Percentiles rank a stretch among this genome's conserved stretches.
phyloP scores from a whole-genome alignment of 495 filamentous ascomycete genomes.

The Entonaema liquescens region DNA sequence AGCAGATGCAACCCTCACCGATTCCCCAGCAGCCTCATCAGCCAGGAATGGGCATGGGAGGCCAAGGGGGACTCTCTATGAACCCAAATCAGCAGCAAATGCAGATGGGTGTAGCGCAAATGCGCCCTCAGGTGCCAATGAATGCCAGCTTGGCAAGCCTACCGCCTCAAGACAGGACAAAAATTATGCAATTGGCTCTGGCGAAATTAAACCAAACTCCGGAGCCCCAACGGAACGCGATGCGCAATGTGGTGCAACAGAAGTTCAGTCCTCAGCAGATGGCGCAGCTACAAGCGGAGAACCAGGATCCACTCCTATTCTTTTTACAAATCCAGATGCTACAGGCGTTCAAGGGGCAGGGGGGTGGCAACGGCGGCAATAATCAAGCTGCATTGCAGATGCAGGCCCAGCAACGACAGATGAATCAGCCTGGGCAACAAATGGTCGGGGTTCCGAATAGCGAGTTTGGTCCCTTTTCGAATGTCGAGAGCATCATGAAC shows the following conservation, averaged over 20 bases:
- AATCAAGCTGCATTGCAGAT: slow-evolving; percentile 45
- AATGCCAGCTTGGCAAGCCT: slow-evolving; percentile 41
- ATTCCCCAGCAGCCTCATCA: slow-evolving; percentile 53
- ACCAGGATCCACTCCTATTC: slow-evolving; percentile 51
- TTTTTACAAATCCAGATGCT: slow-evolving; percentile 55
- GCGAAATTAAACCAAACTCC: slow-evolving; percentile 36
- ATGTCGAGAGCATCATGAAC: slow-evolving; percentile 59
- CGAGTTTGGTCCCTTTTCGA: slow-evolving; percentile 51
- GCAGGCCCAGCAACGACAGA: slow-evolving; percentile 48
- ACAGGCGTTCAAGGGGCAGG: slow-evolving; percentile 32
- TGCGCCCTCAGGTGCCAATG: slow-evolving; percentile 36
- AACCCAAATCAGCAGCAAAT: slow-evolving; percentile 53
- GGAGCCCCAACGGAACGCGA: slow-evolving; percentile 46
- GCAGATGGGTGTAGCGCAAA: slow-evolving; percentile 45
- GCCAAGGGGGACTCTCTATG: slow-evolving; percentile 45
- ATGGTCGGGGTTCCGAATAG: slow-evolving; percentile 44
- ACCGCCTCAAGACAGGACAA: slow-evolving; percentile 40
- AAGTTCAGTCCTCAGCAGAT: slow-evolving; percentile 44
- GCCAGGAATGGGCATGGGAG: slow-evolving; percentile 48
- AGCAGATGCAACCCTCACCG: slow-evolving; percentile 58
- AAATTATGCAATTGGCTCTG: slow-evolving; percentile 44
- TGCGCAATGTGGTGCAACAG: slow-evolving; percentile 46
- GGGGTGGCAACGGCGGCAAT: slow-evolving; percentile 24
- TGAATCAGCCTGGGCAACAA: slow-evolving; percentile 51
- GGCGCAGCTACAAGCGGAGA: slow-evolving; percentile 46